These are phyloP conservation scores for Ceratocystis albifundus DNA, from an alignment of 2,329 filamentous ascomycete genomes.

Conservation along the genomic window DNA sequence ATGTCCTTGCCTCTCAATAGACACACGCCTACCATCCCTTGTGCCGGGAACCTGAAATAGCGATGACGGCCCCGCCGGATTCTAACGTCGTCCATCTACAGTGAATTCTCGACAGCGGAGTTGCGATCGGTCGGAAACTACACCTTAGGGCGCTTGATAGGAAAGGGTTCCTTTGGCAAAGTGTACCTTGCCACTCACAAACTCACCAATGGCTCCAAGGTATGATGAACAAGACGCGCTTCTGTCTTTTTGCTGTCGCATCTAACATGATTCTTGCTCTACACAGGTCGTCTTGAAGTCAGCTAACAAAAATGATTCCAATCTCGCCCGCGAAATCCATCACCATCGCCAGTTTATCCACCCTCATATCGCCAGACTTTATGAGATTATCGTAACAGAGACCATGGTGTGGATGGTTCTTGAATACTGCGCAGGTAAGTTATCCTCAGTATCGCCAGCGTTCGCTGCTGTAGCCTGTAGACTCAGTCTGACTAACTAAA, in stretches of 20 bases:
- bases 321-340: conserved; percentile 93
- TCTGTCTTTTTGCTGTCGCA: neutral
- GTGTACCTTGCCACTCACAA: conserved; percentile 95
- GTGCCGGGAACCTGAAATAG: conserved; percentile 19
- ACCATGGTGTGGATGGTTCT: conserved; percentile 88
- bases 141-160: conserved; percentile 77
- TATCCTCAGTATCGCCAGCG: conserved; percentile 14
- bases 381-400: conserved; percentile 97
- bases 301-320: conserved; percentile 88
- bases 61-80: conserved; percentile 17
- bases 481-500: neutral
- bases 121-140: conserved; percentile 92
- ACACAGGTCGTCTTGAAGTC: conserved; percentile 80
- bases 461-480: neutral
- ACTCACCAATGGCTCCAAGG: conserved; percentile 96
- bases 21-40: neutral
- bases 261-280: neutral
- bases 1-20: conserved; percentile 4
- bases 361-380: conserved; percentile 88
- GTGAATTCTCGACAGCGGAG: conserved; percentile 87
- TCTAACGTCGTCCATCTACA: conserved; percentile 33
- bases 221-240: conserved; percentile 33
- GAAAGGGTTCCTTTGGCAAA: conserved; percentile 96
- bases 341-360: conserved; percentile 97
- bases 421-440: conserved; percentile 82